Conservation (phyloP, 257 asterid species). For the Nicotiana otophora region DNA sequence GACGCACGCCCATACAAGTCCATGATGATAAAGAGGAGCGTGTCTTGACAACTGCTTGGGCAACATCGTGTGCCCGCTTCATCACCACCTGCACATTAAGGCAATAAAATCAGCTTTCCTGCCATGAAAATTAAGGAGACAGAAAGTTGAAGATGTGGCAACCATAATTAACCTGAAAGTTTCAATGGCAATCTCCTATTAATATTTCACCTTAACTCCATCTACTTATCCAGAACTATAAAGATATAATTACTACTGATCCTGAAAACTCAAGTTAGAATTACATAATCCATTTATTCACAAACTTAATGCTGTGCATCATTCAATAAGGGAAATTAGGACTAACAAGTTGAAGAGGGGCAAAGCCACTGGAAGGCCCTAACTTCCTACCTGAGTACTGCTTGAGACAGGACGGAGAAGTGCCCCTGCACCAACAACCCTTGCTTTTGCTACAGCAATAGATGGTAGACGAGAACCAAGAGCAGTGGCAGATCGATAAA, state of each 20-base stretch:
- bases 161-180: neutral
- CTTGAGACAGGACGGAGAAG: conserved; percentile 86
- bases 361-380: neutral
- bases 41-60: conserved; percentile 79
- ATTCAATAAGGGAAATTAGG: neutral
- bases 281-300: neutral
- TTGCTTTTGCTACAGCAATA: conserved; percentile 72
- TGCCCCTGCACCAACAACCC: conserved; percentile 87
- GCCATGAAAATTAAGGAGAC: neutral
- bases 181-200: neutral
- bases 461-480: conserved; percentile 82
- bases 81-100: conserved; percentile 56
- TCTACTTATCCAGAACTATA: neutral
- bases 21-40: conserved; percentile 70
- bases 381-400: conserved; percentile 57
- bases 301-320: neutral
- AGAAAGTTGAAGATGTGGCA: neutral
- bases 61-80: conserved; percentile 89
- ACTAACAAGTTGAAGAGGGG: neutral
- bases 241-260: neutral
- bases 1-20: conserved; percentile 88
- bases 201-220: neutral
- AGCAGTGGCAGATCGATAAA: conserved; percentile 81
- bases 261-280: neutral
- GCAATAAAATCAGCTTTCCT: conserved; percentile 7